phyloP scores from a whole-genome alignment of 164 flowering plant species.

The Stephania japonica region DNA sequence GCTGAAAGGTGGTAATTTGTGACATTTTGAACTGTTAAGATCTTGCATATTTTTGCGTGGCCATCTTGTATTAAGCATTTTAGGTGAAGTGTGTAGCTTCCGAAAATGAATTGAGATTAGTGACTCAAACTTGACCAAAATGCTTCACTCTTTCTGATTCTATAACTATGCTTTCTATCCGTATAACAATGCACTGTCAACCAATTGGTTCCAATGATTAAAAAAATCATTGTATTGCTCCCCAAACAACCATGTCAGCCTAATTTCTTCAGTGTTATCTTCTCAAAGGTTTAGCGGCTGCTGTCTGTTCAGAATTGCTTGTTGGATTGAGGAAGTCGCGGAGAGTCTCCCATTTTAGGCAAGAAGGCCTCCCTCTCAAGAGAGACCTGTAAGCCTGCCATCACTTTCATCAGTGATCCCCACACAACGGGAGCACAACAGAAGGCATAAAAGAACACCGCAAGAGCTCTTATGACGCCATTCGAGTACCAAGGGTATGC shows the following conservation, averaged over 20 bases:
- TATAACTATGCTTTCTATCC: background rate
- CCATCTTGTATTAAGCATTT: background rate
- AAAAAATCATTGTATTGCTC: background rate
- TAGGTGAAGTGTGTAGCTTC: background rate
- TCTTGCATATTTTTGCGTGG: background rate
- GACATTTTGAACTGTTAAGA: background rate
- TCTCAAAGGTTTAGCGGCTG: background rate
- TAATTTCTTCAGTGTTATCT: background rate
- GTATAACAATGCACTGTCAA: background rate
- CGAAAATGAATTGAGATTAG: background rate
- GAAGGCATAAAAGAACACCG: constrained; percentile 70
- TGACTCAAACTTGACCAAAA: background rate
- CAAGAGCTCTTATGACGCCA: constrained; percentile 67
- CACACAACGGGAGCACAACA: constrained; percentile 65
- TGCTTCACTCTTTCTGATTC: background rate
- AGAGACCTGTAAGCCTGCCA: constrained; percentile 49
- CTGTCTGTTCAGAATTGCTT: constrained; percentile 45
- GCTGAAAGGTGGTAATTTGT: background rate
- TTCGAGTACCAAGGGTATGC: constrained; percentile 78
- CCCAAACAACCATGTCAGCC: background rate
- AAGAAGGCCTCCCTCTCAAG: constrained; percentile 64
- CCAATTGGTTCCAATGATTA: background rate
- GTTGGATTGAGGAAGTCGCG: constrained; percentile 45
- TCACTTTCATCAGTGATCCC: constrained; percentile 43
- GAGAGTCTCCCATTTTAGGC: constrained; percentile 51